phyloP scores from a whole-genome alignment of 495 filamentous ascomycete genomes.

The Penicillium mononematosum region DNA sequence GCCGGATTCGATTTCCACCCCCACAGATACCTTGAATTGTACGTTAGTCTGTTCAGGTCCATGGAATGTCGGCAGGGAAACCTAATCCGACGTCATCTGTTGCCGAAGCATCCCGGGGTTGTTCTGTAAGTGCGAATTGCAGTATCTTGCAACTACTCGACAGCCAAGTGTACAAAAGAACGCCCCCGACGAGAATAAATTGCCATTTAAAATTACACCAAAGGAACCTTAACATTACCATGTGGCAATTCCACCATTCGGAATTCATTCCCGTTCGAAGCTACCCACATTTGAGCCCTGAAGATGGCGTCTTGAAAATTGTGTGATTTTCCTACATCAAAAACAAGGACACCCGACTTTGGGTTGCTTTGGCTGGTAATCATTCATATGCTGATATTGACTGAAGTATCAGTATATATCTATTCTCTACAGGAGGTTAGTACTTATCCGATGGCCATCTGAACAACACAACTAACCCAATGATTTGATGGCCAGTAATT shows the following conservation, averaged over 20 bases:
- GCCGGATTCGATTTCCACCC: conserved; percentile 5
- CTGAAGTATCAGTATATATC: neutral
- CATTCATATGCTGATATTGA: neutral
- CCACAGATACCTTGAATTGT: neutral
- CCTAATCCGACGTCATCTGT: conserved; percentile 2
- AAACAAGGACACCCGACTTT: neutral
- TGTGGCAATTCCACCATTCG: conserved; percentile 1
- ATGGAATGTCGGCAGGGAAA: neutral
- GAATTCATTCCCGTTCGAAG: conserved; percentile 1
- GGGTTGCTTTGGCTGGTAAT: neutral
- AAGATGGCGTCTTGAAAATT: neutral
- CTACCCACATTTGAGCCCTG: neutral
- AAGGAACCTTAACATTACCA: neutral
- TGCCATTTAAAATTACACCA: neutral
- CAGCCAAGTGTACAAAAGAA: neutral
- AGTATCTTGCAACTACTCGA: neutral
- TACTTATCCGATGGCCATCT: neutral
- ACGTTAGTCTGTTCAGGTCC: neutral
- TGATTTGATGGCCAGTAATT: neutral
- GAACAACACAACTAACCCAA: neutral
- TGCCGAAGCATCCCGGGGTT: conserved; percentile 1
- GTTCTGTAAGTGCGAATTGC: neutral
- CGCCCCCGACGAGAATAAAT: neutral
- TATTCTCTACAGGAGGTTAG: neutral
- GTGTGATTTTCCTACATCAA: neutral